Percentiles rank a stretch among this genome's conserved stretches.
Evolutionary conservation across 2,329 filamentous ascomycete species (phyloP).

Genomic region (Dactylellina sp.): DNA sequence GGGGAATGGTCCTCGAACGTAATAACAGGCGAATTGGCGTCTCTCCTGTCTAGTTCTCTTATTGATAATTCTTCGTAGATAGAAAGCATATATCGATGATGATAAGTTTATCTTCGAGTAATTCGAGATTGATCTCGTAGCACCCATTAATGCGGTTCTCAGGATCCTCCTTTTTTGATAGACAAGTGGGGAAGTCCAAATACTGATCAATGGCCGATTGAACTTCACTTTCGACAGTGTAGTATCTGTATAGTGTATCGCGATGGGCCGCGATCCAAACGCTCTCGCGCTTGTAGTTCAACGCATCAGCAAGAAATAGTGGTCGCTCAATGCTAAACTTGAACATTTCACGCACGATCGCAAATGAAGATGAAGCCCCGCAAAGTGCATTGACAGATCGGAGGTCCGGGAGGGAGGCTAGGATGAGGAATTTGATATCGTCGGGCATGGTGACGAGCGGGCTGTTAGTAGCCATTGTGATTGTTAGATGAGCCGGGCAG

Average conservation of each 20-base stretch:
- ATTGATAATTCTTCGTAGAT: slow-evolving; percentile 4
- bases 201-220: slow-evolving; percentile 30
- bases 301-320: not conserved
- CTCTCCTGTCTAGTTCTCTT: slow-evolving; percentile 5
- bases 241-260: slow-evolving; percentile 17
- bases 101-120: slow-evolving; percentile 29
- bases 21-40: not conserved
- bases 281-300: slow-evolving; percentile 21
- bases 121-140: not conserved
- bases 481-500: not conserved
- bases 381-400: slow-evolving; percentile 5
- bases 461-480: not conserved
- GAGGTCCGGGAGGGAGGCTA: slow-evolving; percentile 3
- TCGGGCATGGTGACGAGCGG: not conserved
- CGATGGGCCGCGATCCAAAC: slow-evolving; percentile 29
- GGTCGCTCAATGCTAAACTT: slow-evolving; percentile 2
- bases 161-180: no score
- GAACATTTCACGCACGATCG: not conserved
- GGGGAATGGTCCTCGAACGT: not conserved
- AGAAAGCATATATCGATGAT: slow-evolving; percentile 27
- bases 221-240: not conserved
- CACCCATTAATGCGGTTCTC: not conserved
- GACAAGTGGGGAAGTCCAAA: not conserved
- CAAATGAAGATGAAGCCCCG: not conserved
- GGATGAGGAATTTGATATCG: slow-evolving; percentile 21